A percentile compares a stretch with the other conserved stretches of the same genome.
These are phyloP conservation scores for Malassezia slooffiae DNA, from an alignment of 1,284 basidiomycete genomes.

Conservation along the genomic window DNA sequence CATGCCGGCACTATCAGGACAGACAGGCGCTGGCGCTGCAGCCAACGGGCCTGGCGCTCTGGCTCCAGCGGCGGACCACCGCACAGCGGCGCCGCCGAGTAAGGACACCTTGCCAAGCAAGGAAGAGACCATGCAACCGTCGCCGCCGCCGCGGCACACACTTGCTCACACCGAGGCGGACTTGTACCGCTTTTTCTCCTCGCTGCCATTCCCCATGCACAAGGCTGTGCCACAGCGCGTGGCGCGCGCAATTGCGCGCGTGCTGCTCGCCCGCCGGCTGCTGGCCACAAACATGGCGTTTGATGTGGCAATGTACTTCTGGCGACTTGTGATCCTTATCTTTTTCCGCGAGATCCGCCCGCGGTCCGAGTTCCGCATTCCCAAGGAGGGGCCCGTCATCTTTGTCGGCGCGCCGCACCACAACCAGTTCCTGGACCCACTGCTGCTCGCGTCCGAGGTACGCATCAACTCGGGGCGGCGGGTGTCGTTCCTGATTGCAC, in stretches of 20 bases:
- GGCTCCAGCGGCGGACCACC: too few relatives aligned
- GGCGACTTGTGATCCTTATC: slow-evolving; percentile 76
- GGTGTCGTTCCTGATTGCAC: slow-evolving; percentile 84
- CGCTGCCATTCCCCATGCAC: slow-evolving; percentile 35
- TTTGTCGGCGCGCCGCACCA: slow-evolving; percentile 94
- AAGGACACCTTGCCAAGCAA: too few relatives aligned
- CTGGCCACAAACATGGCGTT: slow-evolving; percentile 45
- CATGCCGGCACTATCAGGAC: too few relatives aligned
- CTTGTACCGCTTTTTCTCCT: slow-evolving; percentile 27
- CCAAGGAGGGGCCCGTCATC: slow-evolving; percentile 75
- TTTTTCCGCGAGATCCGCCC: slow-evolving; percentile 93
- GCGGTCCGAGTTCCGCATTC: slow-evolving; percentile 88
- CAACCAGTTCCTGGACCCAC: slow-evolving; percentile 93
- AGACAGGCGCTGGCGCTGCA: too few relatives aligned
- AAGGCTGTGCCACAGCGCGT: slow-evolving; percentile 27
- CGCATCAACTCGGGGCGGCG: slow-evolving; percentile 66
- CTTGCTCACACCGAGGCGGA: slow-evolving; percentile 14
- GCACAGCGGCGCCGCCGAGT: too few relatives aligned
- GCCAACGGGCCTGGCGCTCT: too few relatives aligned
- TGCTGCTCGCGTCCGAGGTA: slow-evolving; percentile 78
- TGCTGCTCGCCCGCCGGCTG: slow-evolving; percentile 26
- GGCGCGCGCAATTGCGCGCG: slow-evolving; percentile 25
- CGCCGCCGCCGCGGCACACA: background rate
- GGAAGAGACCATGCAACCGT: too few relatives aligned
- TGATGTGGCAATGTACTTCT: slow-evolving; percentile 45